These are phyloP conservation scores for Tieghemiomyces parasiticus DNA, from an alignment of 192 early-diverging fungal species.

Conservation along the genomic window DNA sequence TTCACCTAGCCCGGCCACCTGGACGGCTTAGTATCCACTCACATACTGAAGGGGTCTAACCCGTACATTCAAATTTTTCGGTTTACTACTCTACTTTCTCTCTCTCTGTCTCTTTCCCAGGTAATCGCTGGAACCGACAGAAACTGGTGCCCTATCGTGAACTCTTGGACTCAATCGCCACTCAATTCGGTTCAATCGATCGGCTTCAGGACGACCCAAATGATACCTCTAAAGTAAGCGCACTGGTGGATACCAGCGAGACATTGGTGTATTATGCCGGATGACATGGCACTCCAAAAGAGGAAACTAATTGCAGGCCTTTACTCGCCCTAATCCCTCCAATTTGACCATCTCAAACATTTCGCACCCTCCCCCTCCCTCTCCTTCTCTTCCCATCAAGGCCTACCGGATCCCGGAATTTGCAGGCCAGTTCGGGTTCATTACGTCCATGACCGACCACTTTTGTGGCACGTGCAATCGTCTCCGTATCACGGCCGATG, in stretches of 20 bases:
- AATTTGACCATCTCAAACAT: too few relatives aligned
- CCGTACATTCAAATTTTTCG: too few relatives aligned
- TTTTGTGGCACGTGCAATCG: constrained; percentile 94
- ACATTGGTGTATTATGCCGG: too few relatives aligned
- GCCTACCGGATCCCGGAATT: constrained; percentile 64
- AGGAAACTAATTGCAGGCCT: too few relatives aligned
- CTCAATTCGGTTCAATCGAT: constrained; percentile 38
- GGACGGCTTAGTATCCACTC: too few relatives aligned
- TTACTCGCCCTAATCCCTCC: too few relatives aligned
- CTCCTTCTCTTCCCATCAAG: too few relatives aligned
- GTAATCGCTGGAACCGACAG: constrained; percentile 71
- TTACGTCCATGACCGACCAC: constrained; percentile 95
- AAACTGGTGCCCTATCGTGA: constrained; percentile 79
- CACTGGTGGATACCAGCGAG: too few relatives aligned
- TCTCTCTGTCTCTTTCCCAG: constrained; percentile 24
- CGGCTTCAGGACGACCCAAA: constrained; percentile 56
- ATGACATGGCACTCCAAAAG: too few relatives aligned
- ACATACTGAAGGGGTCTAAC: too few relatives aligned
- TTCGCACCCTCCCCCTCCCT: too few relatives aligned
- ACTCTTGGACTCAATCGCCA: constrained; percentile 41
- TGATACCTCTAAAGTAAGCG: constrained; percentile 72
- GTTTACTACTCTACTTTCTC: too few relatives aligned
- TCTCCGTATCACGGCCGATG: constrained; percentile 83
- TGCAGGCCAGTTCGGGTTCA: constrained; percentile 85
- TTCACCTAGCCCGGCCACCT: background rate